Evolutionary conservation across 2,329 filamentous ascomycete genomes (phyloP), one percentile per base, ranked within the genome.

Genomic region (Diaporthe nobilis): DNA sequence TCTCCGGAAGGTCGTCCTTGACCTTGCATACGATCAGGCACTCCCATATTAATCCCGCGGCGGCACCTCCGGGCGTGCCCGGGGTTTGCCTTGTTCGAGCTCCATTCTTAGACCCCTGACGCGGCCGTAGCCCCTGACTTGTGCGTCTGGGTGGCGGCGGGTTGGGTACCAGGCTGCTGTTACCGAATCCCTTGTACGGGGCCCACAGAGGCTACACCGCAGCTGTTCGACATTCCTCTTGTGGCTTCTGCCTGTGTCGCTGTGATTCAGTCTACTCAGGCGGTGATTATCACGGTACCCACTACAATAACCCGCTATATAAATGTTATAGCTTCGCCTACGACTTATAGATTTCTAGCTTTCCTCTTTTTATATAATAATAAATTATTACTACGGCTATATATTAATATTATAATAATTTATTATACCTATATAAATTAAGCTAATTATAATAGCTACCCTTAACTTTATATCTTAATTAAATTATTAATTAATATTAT

Each of bases 91-190:
- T 8, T 47, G 61, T 34, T 49, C 28, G 42, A 49, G 61, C 61
- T 28, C 61, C 61, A 49, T 49, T 37, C 61, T 67, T 67, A 3
- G 28, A 47, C 42, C 61, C 61, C 28, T 44, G 25, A 12, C 17
- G 17, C 17, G 6, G 28, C 25, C 44, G 12, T 34, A 34, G 28
- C 61, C 61, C 61, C 61, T 67, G 31, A 67, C 4, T 49, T 67
- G 61, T 67, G 61, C 61, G 28, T 67, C 42, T 47, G 6, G 61
- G 42, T 49, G 61, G 61, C 42, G 61, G 17, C 15, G 17, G 42
- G 25, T 49, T 67, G 61, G 34, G 34, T 39, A 42, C 34, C 57
- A 42, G 22, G 61, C 28, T 68, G 65, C 47, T 53, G 63, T 68
- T 53, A 37, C 65, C 17, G 15, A 22, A 7, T 28, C 8, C 47